Evolutionary conservation across 169 alveolate genomes (phyloP), one percentile per base, ranked within the genome.

Genomic region (Plasmodium reichenowi): DNA sequence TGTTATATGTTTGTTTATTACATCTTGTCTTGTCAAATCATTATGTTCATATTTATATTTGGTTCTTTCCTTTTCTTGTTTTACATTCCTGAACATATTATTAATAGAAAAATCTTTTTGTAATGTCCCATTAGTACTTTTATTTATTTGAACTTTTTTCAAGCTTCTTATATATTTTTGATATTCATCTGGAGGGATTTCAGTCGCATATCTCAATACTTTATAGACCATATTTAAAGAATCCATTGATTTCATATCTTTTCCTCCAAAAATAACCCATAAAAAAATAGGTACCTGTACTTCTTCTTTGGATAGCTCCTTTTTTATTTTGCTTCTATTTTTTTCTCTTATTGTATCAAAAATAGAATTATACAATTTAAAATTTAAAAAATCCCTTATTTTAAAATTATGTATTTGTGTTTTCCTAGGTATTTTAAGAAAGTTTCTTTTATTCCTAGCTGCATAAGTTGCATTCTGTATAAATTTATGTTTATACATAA

Each of bases 181-280:
- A 54, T 83, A 83, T 32, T 83, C 91, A 7, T 47, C 66, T 47
- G 91, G 91, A 13, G 91, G 91, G n/a, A 83, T 83, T 29, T 83
- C 91, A 32, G 91, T 83, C 20, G 91, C 91, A 48, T 83, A 83
- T 43, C 91, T 22, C 8, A 83, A 47, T 15, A 83, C 70, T 29
- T 83, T 83, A 24, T 83, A 83, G 20, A 83, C 85, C 26, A 48
- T 68, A 72, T 68, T 83, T 67, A 83, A 26, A 10, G 91, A 83
- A 9, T 83, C 91, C 73, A 83, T 83, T 12, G 91, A 83, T 9
- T 83, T 83, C 91, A 83, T 83, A 58, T 83, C 91, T 20, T 83
- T 83, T 29, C 91, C 91, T 8, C 91, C 91, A 54, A 83, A 83
- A 45, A 83, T 68, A n/a, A 83, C 66, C 91, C 91, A 83, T 17